Percentiles rank a stretch among this genome's conserved stretches.
Evolutionary conservation across 2,329 filamentous ascomycete genomes (phyloP).

Genomic region (Colletotrichum melonis): DNA sequence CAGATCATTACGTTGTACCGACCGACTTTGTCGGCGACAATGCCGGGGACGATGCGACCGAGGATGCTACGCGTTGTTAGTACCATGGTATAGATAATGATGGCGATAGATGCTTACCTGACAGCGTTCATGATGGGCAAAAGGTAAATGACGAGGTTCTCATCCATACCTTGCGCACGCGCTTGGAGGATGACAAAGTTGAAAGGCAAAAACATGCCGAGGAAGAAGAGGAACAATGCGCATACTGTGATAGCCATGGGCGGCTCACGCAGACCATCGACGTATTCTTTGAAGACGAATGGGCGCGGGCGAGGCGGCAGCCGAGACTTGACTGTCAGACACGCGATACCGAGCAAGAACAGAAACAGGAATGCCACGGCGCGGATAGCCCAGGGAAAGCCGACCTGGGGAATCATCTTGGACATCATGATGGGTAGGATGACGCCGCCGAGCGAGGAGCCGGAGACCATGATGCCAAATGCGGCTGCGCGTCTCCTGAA

Average conservation of each 20-base stretch:
- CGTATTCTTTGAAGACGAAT: slow-evolving; percentile 59
- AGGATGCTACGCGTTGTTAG: slow-evolving; percentile 51
- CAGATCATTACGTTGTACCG: slow-evolving; percentile 62
- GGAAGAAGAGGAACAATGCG: slow-evolving; percentile 66
- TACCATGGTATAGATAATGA: too few relatives aligned
- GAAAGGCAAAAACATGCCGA: slow-evolving; percentile 66
- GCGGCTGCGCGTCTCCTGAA: slow-evolving; percentile 61
- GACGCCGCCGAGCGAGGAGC: slow-evolving; percentile 65
- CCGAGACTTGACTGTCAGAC: slow-evolving; percentile 51
- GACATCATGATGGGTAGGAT: slow-evolving; percentile 71
- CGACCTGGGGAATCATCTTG: slow-evolving; percentile 61
- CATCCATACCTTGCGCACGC: slow-evolving; percentile 53
- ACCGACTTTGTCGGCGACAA: slow-evolving; percentile 57
- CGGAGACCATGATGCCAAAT: slow-evolving; percentile 64
- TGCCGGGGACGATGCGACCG: slow-evolving; percentile 63
- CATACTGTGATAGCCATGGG: slow-evolving; percentile 55
- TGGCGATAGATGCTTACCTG: slow-evolving; percentile 46
- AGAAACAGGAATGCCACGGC: slow-evolving; percentile 59
- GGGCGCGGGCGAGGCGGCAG: slow-evolving; percentile 58
- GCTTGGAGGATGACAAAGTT: slow-evolving; percentile 64
- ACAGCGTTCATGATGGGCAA: slow-evolving; percentile 68
- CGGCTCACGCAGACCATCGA: slow-evolving; percentile 57
- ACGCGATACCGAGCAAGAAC: slow-evolving; percentile 47
- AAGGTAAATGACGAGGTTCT: slow-evolving; percentile 56
- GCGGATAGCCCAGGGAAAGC: slow-evolving; percentile 62